phyloP scores from a whole-genome alignment of 495 filamentous ascomycete genomes.

The Elaphomyces granulatus region DNA sequence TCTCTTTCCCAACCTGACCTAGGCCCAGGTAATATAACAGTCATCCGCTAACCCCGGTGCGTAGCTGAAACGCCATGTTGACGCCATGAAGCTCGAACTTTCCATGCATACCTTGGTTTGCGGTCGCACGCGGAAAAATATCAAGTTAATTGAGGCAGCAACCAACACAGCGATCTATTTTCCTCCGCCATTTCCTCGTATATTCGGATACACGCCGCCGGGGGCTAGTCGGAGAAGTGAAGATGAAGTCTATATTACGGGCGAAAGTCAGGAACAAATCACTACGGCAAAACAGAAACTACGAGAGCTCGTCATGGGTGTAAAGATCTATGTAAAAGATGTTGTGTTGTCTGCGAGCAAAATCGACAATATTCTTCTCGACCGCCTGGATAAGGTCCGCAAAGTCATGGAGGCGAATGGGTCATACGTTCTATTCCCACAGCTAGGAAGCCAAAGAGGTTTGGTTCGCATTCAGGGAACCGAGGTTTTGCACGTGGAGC shows the following conservation, averaged over 20 bases:
- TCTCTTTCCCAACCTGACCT: no score
- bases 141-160: constrained; percentile 87
- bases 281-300: constrained; percentile 76
- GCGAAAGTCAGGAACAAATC: constrained; percentile 66
- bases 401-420: constrained; percentile 97
- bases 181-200: constrained; percentile 76
- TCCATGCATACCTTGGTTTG: constrained; percentile 82
- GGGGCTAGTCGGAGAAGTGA: constrained; percentile 66
- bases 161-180: constrained; percentile 97
- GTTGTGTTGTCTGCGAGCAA: constrained; percentile 73
- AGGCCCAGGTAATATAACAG: constrained; percentile 18
- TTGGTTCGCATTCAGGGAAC: constrained; percentile 79
- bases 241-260: constrained; percentile 87
- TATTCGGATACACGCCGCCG: constrained; percentile 76
- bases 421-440: constrained; percentile 80
- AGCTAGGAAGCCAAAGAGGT: constrained; percentile 63
- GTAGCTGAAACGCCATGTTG: constrained; percentile 74
- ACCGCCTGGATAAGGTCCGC: constrained; percentile 84
- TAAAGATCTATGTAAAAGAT: constrained; percentile 83
- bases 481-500: constrained; percentile 84
- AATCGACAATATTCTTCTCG: constrained; percentile 83
- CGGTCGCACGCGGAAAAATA: constrained; percentile 84
- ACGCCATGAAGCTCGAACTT: constrained; percentile 67
- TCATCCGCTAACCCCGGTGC: constrained; percentile 4
- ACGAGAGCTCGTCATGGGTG: constrained; percentile 61